These are phyloP conservation scores for Globisporangium mamillatum DNA, from an alignment of 352 stramenopile genomes.

Conservation along the genomic window DNA sequence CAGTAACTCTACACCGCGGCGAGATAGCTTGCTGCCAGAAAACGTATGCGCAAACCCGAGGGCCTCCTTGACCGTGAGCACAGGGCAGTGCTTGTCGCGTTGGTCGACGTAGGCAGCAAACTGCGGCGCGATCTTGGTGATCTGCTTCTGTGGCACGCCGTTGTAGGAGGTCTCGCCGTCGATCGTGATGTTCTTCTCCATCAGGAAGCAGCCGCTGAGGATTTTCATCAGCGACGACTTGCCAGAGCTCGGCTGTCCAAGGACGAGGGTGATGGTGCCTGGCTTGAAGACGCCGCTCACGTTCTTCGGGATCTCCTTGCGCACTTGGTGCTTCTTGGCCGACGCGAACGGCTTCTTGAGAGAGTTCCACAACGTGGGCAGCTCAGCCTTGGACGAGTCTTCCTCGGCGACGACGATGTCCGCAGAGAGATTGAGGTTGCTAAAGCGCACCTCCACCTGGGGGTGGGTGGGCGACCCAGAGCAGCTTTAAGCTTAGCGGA, in stretches of 20 bases:
- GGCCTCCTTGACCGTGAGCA: no score
- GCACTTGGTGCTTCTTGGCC: slow-evolving; percentile 28
- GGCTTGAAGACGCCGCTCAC: slow-evolving; percentile 20
- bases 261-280: slow-evolving; percentile 29
- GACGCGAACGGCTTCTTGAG: slow-evolving; percentile 22
- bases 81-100: no score
- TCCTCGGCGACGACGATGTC: slow-evolving; percentile 12
- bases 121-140: slow-evolving; percentile 26
- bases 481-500: slow-evolving; percentile 16
- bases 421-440: slow-evolving; percentile 17
- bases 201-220: slow-evolving; percentile 27
- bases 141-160: slow-evolving; percentile 14
- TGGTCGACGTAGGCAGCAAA: slow-evolving; percentile 20
- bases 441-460: slow-evolving; percentile 28
- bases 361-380: slow-evolving; percentile 21
- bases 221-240: slow-evolving; percentile 38
- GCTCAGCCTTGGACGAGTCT: not conserved
- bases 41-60: no score
- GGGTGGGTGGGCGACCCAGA: slow-evolving; percentile 16
- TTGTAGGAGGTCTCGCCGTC: slow-evolving; percentile 33
- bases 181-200: slow-evolving; percentile 23
- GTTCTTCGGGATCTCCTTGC: slow-evolving; percentile 25
- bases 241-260: slow-evolving; percentile 36
- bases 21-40: no score
- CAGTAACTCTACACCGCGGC: no score